These are phyloP conservation scores for Poteriospumella lacustris DNA, from an alignment of 108 stramenopile species.

Conservation along the genomic window DNA sequence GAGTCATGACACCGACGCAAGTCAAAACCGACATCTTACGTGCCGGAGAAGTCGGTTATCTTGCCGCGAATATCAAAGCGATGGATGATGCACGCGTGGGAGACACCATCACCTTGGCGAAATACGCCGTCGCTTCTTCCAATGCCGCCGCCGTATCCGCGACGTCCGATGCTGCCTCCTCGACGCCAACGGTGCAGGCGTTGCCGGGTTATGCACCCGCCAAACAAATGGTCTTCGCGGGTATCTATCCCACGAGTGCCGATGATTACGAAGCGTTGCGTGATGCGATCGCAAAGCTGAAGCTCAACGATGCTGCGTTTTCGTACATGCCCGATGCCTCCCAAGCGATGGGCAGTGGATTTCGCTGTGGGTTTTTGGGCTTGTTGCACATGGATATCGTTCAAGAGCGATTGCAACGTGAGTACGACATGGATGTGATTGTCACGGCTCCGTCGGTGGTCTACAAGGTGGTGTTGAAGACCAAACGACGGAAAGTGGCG, in stretches of 20 bases:
- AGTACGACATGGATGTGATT: slow-evolving; percentile 80
- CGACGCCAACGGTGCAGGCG: slow-evolving; percentile 4
- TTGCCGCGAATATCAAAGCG: slow-evolving; percentile 76
- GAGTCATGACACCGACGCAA: slow-evolving; percentile 71
- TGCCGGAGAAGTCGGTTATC: slow-evolving; percentile 88
- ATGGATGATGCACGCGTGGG: slow-evolving; percentile 83
- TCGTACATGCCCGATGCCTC: slow-evolving; percentile 43
- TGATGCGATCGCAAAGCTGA: slow-evolving; percentile 46
- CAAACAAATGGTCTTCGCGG: slow-evolving; percentile 69
- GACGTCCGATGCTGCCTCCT: background rate
- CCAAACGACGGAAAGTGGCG: background rate
- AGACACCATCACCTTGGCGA: slow-evolving; percentile 61
- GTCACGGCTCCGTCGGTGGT: slow-evolving; percentile 86
- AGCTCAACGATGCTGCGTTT: slow-evolving; percentile 49
- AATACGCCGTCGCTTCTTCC: background rate
- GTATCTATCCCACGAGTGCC: slow-evolving; percentile 40
- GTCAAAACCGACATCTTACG: slow-evolving; percentile 58
- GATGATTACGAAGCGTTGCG: slow-evolving; percentile 45
- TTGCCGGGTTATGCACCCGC: slow-evolving; percentile 56
- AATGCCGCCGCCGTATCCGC: no score
- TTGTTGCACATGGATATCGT: slow-evolving; percentile 95
- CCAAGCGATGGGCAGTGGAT: slow-evolving; percentile 69
- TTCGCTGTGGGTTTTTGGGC: slow-evolving; percentile 88
- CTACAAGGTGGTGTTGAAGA: background rate
- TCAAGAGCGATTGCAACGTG: slow-evolving; percentile 68